Percentiles rank a stretch among this genome's conserved stretches.
phyloP scores from a whole-genome alignment of 192 early-diverging fungal species.

The Podila epigama region DNA sequence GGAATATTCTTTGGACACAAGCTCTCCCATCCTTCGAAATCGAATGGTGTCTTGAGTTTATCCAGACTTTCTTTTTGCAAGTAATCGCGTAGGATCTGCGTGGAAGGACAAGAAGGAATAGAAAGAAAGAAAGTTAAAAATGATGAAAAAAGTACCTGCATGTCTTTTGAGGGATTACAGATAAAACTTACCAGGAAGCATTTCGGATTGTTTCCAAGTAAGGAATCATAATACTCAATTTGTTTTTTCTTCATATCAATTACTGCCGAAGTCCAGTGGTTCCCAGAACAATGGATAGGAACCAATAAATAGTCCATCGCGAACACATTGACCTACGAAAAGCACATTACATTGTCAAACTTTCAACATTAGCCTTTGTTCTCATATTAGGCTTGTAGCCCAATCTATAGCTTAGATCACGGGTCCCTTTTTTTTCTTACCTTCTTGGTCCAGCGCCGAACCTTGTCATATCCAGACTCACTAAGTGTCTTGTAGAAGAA shows the following conservation, averaged over 20 bases:
- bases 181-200: constrained; percentile 53
- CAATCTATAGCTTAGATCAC: background rate
- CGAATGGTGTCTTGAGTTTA: constrained; percentile 71
- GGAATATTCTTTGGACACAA: constrained; percentile 75
- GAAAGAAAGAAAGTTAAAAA: background rate
- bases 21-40: constrained; percentile 71
- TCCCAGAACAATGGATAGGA: constrained; percentile 80
- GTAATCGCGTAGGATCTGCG: constrained; percentile 69
- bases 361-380: no score
- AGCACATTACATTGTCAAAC: background rate
- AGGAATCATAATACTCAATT: constrained; percentile 85
- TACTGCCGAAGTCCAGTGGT: constrained; percentile 54
- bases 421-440: constrained; percentile 14
- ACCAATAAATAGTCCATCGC: constrained; percentile 78
- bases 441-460: constrained; percentile 85
- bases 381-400: constrained; percentile 2
- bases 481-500: constrained; percentile 85
- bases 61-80: constrained; percentile 74
- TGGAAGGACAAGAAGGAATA: background rate
- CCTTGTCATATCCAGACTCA: constrained; percentile 73
- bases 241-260: constrained; percentile 61
- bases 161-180: background rate
- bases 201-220: constrained; percentile 68
- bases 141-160: background rate
- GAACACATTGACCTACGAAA: constrained; percentile 70